Evolutionary conservation across 129 eudicot genomes (phyloP).

Genomic region (Saposhnikovia divaricata): DNA sequence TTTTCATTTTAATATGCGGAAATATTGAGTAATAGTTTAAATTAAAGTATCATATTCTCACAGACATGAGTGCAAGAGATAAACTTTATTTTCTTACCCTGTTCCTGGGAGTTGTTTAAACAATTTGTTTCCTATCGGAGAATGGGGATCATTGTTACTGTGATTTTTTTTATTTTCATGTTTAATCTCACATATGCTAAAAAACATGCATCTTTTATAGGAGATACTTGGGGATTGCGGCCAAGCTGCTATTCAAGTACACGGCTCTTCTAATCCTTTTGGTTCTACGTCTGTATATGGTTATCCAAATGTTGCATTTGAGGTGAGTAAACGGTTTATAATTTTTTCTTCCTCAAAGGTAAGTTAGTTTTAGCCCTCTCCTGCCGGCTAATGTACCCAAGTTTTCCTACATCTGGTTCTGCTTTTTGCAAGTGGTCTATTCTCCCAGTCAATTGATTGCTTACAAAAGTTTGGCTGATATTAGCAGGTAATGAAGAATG

Average conservation of each 20-base stretch:
- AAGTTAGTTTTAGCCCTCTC: not conserved
- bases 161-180: not conserved
- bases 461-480: conserved; percentile 10
- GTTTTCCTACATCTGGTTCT: not conserved
- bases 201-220: conserved; percentile 14
- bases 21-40: not conserved
- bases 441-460: not conserved
- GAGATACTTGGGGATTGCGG: conserved; percentile 91
- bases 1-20: not conserved
- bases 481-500: conserved; percentile 88
- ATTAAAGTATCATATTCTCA: not conserved
- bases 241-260: conserved; percentile 81
- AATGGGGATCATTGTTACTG: no score
- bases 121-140: not conserved
- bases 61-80: no score
- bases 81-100: not conserved
- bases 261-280: conserved; percentile 80
- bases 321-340: conserved; percentile 36
- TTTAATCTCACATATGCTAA: not conserved
- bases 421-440: not conserved
- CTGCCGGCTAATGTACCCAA: not conserved
- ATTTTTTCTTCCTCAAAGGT: not conserved
- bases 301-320: conserved; percentile 86
- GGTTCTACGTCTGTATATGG: conserved; percentile 93
- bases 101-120: not conserved